Evolutionary conservation across 768 basidiomycete genomes (phyloP).

Genomic region (Guyanaporus albipodus): DNA sequence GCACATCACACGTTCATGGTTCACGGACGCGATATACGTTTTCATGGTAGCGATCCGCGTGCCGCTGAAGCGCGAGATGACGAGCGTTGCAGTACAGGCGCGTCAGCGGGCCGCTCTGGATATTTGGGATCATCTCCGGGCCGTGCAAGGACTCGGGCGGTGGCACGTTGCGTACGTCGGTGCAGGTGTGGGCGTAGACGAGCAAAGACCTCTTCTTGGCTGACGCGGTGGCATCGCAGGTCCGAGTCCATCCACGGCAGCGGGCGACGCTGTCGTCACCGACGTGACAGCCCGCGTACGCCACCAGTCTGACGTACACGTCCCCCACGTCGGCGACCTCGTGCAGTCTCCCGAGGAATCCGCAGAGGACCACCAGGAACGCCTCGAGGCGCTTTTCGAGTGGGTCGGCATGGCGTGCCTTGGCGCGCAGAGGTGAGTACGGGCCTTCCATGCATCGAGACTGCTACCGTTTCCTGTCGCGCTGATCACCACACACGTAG

Average conservation of each 20-base stretch:
- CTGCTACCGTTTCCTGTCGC: too few relatives aligned
- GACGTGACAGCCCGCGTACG: constrained; percentile 23
- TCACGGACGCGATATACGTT: not conserved
- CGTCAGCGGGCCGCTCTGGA: constrained; percentile 40
- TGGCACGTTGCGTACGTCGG: constrained; percentile 45
- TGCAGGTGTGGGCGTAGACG: constrained; percentile 22
- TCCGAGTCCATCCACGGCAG: not conserved
- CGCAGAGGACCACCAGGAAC: constrained; percentile 49
- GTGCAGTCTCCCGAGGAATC: constrained; percentile 29
- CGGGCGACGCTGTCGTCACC: too few relatives aligned
- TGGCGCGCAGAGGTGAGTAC: constrained; percentile 56
- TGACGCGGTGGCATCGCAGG: not conserved
- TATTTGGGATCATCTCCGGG: constrained; percentile 49
- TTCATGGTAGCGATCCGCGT: constrained; percentile 43
- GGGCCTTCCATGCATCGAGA: not conserved
- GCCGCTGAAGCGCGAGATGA: constrained; percentile 39
- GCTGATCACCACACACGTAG: constrained; percentile 37
- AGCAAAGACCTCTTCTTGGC: too few relatives aligned
- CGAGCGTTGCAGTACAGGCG: constrained; percentile 34
- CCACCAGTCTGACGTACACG: constrained; percentile 33
- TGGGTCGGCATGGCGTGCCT: constrained; percentile 72
- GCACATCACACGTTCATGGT: too few relatives aligned
- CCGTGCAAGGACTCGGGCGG: constrained; percentile 24
- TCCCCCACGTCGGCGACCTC: constrained; percentile 37
- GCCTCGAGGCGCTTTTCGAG: constrained; percentile 51